These are phyloP conservation scores for Apiospora saccharicola DNA, from an alignment of 2,329 filamentous ascomycete genomes.

Conservation along the genomic window DNA sequence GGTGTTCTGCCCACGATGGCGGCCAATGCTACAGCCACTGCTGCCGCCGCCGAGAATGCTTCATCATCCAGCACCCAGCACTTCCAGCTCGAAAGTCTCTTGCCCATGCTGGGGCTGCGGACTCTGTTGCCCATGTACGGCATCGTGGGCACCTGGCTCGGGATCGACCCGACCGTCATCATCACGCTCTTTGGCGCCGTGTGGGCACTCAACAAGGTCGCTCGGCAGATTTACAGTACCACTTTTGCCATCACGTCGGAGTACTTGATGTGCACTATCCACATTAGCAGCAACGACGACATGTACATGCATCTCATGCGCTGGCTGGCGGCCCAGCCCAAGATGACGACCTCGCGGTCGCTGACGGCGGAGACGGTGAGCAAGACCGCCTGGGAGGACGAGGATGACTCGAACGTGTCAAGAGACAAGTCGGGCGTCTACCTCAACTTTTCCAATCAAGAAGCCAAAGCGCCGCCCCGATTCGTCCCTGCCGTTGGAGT, in stretches of 20 bases:
- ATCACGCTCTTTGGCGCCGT: conserved; percentile 54
- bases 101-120: conserved; percentile 53
- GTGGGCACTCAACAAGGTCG: conserved; percentile 54
- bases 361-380: conserved; percentile 63
- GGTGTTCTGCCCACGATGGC: conserved; percentile 31
- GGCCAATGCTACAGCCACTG: conserved; percentile 32
- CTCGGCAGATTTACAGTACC: conserved; percentile 45
- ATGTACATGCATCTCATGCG: conserved; percentile 66
- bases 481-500: conserved; percentile 62
- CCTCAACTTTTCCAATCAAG: conserved; percentile 67
- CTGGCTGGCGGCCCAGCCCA: conserved; percentile 62
- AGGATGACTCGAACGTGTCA: conserved; percentile 42
- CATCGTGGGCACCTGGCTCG: conserved; percentile 52
- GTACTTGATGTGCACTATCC: conserved; percentile 60
- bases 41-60: conserved; percentile 25
- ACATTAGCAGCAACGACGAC: conserved; percentile 62
- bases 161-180: conserved; percentile 57
- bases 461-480: conserved; percentile 58
- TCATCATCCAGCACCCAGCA: conserved; percentile 29
- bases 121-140: conserved; percentile 55
- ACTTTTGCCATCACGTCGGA: conserved; percentile 48
- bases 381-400: conserved; percentile 60
- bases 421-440: conserved; percentile 48
- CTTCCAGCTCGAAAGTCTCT: conserved; percentile 47
- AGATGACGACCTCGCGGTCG: conserved; percentile 57